Base-by-base conservation (phyloP, 495 filamentous ascomycete genomes). In the Penicillium bialowiezense region DNA sequence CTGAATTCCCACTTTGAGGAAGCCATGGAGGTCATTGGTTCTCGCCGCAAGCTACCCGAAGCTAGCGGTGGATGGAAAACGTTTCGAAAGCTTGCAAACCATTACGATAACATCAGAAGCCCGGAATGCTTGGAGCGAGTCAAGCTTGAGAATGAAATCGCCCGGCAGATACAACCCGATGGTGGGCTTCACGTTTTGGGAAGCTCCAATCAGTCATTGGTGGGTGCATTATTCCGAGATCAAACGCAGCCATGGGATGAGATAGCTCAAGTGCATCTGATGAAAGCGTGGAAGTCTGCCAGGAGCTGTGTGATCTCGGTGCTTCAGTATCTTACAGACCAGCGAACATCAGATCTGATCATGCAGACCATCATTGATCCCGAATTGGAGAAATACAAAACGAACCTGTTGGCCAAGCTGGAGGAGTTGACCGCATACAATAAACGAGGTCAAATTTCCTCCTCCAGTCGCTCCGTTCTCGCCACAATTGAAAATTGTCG, bases 1-100 rank as follows among this genome's bases (percentile, higher is more conserved):
- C 54, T 76, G 39, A 78, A 77, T 40, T 48, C 50, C 19, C 57
- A 70, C 0, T 86, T 86, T 36, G 71, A 79, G 0, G 54, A 71
- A 5, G 42, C 70, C 0, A 72, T 88, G 42, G 34, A 20, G 0
- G 10, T 13, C 34, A 23, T 33, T 5, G 55, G 55, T 3, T 35
- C 24, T 10, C 26, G 21, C 13, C 13, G 21, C 19, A 21, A 26
- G 5, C 36, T 44, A 3, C 2, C 14, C 19, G 33, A 36, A 1
- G 18, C 13, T 24, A 45, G 21, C 20, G 20, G 19, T 12, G n/a
- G n/a, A n/a, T n/a, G n/a, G n/a, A n/a, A n/a, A n/a, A n/a, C n/a
- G n/a, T n/a, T n/a, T n/a, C n/a, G n/a, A n/a, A n/a, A n/a, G n/a
- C n/a, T n/a, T n/a, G n/a, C n/a, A 40, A 39, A 56, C 54, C 37